Conservation (phyloP, 208 protist species). For the Herpetomonas tarakana region DNA sequence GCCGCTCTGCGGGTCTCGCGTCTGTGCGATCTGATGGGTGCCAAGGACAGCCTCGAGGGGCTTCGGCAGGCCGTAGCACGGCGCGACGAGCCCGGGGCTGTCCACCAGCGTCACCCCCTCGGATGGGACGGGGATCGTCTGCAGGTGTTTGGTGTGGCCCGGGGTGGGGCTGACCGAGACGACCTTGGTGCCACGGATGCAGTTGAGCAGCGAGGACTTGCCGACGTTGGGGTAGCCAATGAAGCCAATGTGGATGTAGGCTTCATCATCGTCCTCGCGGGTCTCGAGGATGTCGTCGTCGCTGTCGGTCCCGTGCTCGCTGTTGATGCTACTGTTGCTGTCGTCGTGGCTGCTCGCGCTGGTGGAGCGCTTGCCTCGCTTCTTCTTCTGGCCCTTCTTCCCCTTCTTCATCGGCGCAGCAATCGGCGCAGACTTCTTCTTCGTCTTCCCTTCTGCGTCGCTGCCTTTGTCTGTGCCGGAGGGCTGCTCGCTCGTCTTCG, state of each 20-base stretch:
- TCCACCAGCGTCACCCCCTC: conserved; percentile 91
- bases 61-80: conserved; percentile 71
- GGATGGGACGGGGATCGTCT: conserved; percentile 92
- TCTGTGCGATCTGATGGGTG: conserved; percentile 96
- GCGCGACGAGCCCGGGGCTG: conserved; percentile 94
- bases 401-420: conserved; percentile 7
- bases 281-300: conserved; percentile 17
- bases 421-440: conserved; percentile 8
- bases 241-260: conserved; percentile 72
- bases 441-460: background rate
- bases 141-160: conserved; percentile 97
- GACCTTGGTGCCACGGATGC: conserved; percentile 94
- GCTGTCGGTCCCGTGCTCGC: conserved; percentile 3
- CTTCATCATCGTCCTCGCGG: conserved; percentile 19
- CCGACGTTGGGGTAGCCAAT: conserved; percentile 94
- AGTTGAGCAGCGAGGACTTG: conserved; percentile 96
- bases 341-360: conserved; percentile 8
- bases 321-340: conserved; percentile 8
- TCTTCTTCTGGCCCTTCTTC: conserved; percentile 15
- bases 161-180: conserved; percentile 92
- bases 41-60: conserved; percentile 93
- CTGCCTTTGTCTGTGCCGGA: background rate
- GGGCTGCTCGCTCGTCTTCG: background rate
- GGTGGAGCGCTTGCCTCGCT: conserved; percentile 2
- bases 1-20: conserved; percentile 93